phyloP scores from a whole-genome alignment of 768 basidiomycete species.

The Phylloporus sp. region DNA sequence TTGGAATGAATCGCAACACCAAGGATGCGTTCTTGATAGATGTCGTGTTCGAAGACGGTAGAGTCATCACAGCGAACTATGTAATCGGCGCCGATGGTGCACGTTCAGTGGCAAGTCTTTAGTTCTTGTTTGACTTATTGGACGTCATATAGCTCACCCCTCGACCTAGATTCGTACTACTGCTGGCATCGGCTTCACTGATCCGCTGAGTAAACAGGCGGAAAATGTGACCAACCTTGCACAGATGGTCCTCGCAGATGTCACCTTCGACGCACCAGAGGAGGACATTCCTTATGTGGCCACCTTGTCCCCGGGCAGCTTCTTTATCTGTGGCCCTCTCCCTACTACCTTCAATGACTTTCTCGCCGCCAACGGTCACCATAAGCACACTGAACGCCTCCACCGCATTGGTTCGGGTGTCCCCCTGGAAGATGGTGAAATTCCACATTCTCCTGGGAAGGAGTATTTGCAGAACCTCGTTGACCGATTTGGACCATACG shows the following conservation, averaged over 20 bases:
- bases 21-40: constrained; percentile 31
- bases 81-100: constrained; percentile 54
- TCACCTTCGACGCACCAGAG: constrained; percentile 9
- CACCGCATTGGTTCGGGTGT: constrained; percentile 44
- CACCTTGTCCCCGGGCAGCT: constrained; percentile 6
- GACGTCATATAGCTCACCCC: not conserved
- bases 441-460: constrained; percentile 36
- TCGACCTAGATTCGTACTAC: constrained; percentile 39
- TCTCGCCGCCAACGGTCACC: constrained; percentile 15
- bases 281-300: not conserved
- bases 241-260: constrained; percentile 27
- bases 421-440: constrained; percentile 33
- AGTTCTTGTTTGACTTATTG: not conserved
- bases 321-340: constrained; percentile 13
- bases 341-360: constrained; percentile 16
- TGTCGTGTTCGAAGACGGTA: constrained; percentile 47
- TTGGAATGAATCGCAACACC: constrained; percentile 33
- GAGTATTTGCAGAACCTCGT: constrained; percentile 44
- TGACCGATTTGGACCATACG: constrained; percentile 39
- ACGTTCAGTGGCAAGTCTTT: not conserved
- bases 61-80: constrained; percentile 40
- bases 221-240: constrained; percentile 27
- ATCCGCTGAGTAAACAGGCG: constrained; percentile 37
- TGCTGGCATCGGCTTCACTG: constrained; percentile 41
- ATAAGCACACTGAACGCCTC: constrained; percentile 8